Evolutionary conservation across 345 rosid genomes (phyloP).

Genomic region (Corchorus capsularis): DNA sequence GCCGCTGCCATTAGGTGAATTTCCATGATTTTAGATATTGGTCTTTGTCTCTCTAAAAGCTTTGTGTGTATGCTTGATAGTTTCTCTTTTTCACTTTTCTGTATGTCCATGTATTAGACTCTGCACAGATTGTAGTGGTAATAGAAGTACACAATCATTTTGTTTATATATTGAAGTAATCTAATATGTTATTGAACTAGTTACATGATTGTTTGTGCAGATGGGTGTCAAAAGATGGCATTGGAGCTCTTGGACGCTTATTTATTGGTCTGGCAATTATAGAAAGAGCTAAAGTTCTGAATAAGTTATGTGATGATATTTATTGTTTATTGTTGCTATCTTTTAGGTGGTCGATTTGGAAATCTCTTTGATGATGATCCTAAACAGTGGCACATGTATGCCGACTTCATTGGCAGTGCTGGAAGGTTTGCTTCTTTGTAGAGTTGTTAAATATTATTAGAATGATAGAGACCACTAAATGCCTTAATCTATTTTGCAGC

Average conservation of each 20-base stretch:
- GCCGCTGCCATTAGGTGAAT: constrained; percentile 92
- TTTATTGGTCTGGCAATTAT: constrained; percentile 67
- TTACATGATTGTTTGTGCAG: constrained; percentile 48
- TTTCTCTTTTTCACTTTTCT: neutral
- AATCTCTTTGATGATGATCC: constrained; percentile 95
- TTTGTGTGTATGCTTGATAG: constrained; percentile 3
- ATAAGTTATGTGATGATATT: constrained; percentile 6
- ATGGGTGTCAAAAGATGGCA: constrained; percentile 99
- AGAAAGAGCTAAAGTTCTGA: constrained; percentile 19
- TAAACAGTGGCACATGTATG: constrained; percentile 99
- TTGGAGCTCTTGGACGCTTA: constrained; percentile 92
- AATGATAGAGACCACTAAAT: constrained; percentile 9
- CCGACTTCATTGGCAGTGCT: constrained; percentile 96
- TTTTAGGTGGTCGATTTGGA: constrained; percentile 90
- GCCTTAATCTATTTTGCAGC: constrained; percentile 47
- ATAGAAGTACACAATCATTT: neutral
- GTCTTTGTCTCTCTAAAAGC: neutral
- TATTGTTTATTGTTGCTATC: constrained; percentile 27
- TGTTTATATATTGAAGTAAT: constrained; percentile 5
- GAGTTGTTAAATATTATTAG: constrained; percentile 17
- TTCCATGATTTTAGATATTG: neutral
- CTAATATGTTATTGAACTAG: constrained; percentile 23
- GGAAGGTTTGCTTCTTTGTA: constrained; percentile 64
- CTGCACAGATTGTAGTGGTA: neutral
- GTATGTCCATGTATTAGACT: neutral